Base-by-base conservation (phyloP, 192 early-diverging fungal species). In the Mortierella alpina region DNA sequence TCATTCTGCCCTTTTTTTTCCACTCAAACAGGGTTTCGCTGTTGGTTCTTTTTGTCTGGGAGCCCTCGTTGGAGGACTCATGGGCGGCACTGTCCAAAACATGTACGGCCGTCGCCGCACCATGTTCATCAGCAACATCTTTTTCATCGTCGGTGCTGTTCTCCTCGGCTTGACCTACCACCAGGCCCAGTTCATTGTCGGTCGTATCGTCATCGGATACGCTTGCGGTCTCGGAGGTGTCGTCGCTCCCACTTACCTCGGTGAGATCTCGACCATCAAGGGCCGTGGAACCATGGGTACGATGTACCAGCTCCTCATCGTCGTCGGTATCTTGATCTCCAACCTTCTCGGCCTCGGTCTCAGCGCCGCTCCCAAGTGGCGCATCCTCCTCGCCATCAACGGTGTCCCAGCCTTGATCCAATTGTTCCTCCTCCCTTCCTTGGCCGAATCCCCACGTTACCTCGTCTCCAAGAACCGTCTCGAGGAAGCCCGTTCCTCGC, bases 381-480 rank as follows among this genome's bases (percentile, higher is more conserved):
- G 95, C 49, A 70, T 89, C 17, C 84, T 93, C 66, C 88, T 94
- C 68, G 85, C 86, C 5, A 62, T 95, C 56, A 89, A 90, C 14
- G 86, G 83, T 20, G 68, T 93, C 17, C 89, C 93, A 47, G 85
- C 89, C 10, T 53, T 91, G 18, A 51, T 88, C 22, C 92, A 93
- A 66, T 52, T 84, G 23, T 48, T 87, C 22, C 51, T 95, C 68
- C 84, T 96, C 56, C 88, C 90, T 6, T 87, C 90, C 51, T 45
- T 84, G 59, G 92, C 92, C 62, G 95, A 97, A 65, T 91, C 91
- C 14, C 95, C 95, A 40, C 88, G 90, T 48, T 93, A 88, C 81
- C 83, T 93, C 46, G 75, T 92, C 52, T 89, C 88, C 44, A 87
- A 90, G 77, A 90, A 90, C 62, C 85, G 86, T 63, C 80, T 86